Base-by-base conservation (phyloP, 208 protist species). In the Wallacemonas rigidus region DNA sequence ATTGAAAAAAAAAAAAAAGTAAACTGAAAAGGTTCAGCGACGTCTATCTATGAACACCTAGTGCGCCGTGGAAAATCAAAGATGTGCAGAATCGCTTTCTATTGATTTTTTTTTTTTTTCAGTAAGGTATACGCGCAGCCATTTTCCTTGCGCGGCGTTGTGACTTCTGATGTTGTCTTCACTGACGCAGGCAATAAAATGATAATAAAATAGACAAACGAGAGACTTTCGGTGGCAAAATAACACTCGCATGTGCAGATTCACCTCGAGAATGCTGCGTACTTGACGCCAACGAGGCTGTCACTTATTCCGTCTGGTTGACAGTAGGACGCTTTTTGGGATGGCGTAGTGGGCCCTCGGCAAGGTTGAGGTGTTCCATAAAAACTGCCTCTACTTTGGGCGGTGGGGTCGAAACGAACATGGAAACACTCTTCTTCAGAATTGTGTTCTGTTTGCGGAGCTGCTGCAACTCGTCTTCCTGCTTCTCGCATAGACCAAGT, bases 391-490 rank as follows among this genome's bases (percentile, higher is more conserved):
- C 85, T 0, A 82, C 82, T 63, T 89, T 84, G 43, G 79, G 85
- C 51, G 77, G 77, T 2, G 76, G 62, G 14, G 80, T 78, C n/a
- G 75, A 73, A 6, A 91, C 81, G 72, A 92, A 86, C 75, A 92
- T 83, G 12, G 81, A 84, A 2, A 93, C 76, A 77, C 87, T 91
- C 68, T 83, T 86, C 58, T 92, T 93, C n/a, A 95, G 58, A 3
- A 83, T 76, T 5, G 79, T 47, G 57, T 95, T 95, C 64, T 95
- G 79, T 44, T 82, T 75, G 0, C 90, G 81, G 48, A 93, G 73
- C 48, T 79, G 79, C 57, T 95, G 86, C n/a, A 95, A 60, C 54
- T 95, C 90, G 2, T 67, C 67, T 69, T 95, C 90, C 69, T 95
- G 90, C 36, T 81, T 68, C 7, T 76, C 74, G 40, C 85, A 87